A percentile compares a stretch with the other conserved stretches of the same genome.
These are phyloP conservation scores for Mycena sanguinolenta DNA, from an alignment of 768 basidiomycete genomes.

Conservation along the genomic window DNA sequence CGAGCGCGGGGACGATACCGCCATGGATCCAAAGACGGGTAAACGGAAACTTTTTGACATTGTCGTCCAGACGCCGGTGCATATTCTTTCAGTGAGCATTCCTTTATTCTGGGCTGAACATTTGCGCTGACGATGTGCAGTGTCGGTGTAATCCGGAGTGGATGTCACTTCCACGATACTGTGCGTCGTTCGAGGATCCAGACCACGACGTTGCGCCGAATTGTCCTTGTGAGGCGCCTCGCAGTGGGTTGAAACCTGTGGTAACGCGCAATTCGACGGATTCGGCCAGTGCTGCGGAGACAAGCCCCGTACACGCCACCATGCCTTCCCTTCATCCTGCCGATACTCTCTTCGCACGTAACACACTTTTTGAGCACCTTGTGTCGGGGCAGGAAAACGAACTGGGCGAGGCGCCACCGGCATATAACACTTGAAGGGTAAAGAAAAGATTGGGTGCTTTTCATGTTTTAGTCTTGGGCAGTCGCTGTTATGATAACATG, in stretches of 20 bases:
- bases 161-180: constrained; percentile 84
- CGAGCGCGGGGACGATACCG: constrained; percentile 80
- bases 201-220: constrained; percentile 46
- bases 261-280: constrained; percentile 51
- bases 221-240: constrained; percentile 60
- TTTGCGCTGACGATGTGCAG: constrained; percentile 48
- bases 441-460: not conserved
- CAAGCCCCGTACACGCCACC: constrained; percentile 48
- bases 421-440: constrained; percentile 58
- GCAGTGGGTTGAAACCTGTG: constrained; percentile 46
- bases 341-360: constrained; percentile 58
- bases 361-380: constrained; percentile 79
- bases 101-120: not conserved
- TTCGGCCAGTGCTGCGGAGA: constrained; percentile 54
- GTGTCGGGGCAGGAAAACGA: constrained; percentile 87
- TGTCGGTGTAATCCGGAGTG: constrained; percentile 88
- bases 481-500: not conserved
- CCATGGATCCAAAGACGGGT: constrained; percentile 73
- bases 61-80: constrained; percentile 86
- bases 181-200: constrained; percentile 58
- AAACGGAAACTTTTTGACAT: constrained; percentile 90
- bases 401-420: constrained; percentile 87
- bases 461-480: not conserved
- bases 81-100: constrained; percentile 84
- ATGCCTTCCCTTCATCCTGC: constrained; percentile 46